phyloP scores from a whole-genome alignment of 371 early-diverging fungal species.

The Mucor velutinosus region DNA sequence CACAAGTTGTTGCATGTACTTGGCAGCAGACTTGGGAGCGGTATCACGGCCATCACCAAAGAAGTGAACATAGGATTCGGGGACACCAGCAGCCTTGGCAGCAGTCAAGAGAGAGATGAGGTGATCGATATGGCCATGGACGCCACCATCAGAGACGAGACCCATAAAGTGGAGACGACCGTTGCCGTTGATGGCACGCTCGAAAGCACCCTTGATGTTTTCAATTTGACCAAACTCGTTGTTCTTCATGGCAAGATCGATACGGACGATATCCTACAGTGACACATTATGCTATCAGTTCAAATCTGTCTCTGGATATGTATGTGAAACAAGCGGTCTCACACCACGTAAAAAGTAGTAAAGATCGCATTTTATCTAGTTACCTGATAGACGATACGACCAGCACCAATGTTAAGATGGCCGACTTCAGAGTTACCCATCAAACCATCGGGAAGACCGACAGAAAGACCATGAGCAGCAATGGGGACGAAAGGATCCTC shows the following conservation, averaged over 20 bases:
- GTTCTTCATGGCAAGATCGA: slow-evolving; percentile 88
- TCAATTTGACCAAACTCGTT: slow-evolving; percentile 74
- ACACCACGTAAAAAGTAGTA: background rate
- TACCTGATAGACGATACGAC: slow-evolving; percentile 98
- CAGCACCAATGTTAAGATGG: slow-evolving; percentile 99
- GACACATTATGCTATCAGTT: background rate
- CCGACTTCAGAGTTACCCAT: slow-evolving; percentile 99
- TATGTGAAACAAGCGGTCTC: slow-evolving; percentile 10
- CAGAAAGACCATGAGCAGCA: slow-evolving; percentile 95
- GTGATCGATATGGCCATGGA: slow-evolving; percentile 98
- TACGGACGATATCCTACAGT: slow-evolving; percentile 93
- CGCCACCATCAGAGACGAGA: slow-evolving; percentile 99
- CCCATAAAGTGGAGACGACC: slow-evolving; percentile 97
- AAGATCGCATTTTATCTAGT: background rate
- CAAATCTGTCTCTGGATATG: background rate
- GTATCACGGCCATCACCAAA: slow-evolving; percentile 99
- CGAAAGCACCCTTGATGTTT: slow-evolving; percentile 82
- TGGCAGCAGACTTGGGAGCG: slow-evolving; percentile 83
- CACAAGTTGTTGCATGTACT: slow-evolving; percentile 75
- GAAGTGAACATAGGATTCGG: slow-evolving; percentile 93
- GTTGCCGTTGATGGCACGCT: slow-evolving; percentile 80
- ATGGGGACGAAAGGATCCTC: slow-evolving; percentile 78
- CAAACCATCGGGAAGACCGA: slow-evolving; percentile 97
- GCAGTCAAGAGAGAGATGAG: slow-evolving; percentile 81
- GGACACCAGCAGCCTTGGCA: slow-evolving; percentile 86